Conservation (phyloP, 495 filamentous ascomycete species). For the Penicillium ucsense region DNA sequence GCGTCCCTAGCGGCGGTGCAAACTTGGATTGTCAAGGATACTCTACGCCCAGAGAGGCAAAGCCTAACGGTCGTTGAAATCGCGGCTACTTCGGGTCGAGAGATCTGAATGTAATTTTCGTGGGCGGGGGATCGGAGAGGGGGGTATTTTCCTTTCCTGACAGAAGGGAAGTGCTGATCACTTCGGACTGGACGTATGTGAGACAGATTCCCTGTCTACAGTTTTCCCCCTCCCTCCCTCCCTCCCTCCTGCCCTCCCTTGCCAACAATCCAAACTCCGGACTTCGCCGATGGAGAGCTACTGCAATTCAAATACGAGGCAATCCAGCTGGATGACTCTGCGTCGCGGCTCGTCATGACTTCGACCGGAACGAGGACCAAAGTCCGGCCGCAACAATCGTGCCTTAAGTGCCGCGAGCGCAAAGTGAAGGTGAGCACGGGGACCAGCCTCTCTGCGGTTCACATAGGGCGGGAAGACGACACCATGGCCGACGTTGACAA, state of each 20-base stretch:
- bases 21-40: too few relatives aligned
- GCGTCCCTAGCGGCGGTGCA: too few relatives aligned
- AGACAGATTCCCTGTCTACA: background rate
- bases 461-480: too few relatives aligned
- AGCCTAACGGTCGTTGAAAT: too few relatives aligned
- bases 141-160: too few relatives aligned
- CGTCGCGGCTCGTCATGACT: constrained; percentile 2
- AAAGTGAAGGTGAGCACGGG: constrained; percentile 39
- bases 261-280: background rate
- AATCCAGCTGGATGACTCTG: background rate
- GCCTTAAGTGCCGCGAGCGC: constrained; percentile 24
- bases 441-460: constrained; percentile 24
- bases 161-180: background rate
- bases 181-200: background rate
- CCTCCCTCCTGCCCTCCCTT: background rate
- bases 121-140: too few relatives aligned
- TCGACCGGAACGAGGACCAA: constrained; percentile 15
- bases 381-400: constrained; percentile 24
- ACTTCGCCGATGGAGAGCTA: too few relatives aligned
- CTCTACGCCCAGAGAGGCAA: too few relatives aligned
- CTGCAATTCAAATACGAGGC: too few relatives aligned
- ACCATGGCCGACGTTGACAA: too few relatives aligned
- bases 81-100: too few relatives aligned
- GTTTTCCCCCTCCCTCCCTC: background rate
- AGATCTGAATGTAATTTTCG: too few relatives aligned